These are phyloP conservation scores for Ustilago trichophora DNA, from an alignment of 1,284 basidiomycete species.

Conservation along the genomic window DNA sequence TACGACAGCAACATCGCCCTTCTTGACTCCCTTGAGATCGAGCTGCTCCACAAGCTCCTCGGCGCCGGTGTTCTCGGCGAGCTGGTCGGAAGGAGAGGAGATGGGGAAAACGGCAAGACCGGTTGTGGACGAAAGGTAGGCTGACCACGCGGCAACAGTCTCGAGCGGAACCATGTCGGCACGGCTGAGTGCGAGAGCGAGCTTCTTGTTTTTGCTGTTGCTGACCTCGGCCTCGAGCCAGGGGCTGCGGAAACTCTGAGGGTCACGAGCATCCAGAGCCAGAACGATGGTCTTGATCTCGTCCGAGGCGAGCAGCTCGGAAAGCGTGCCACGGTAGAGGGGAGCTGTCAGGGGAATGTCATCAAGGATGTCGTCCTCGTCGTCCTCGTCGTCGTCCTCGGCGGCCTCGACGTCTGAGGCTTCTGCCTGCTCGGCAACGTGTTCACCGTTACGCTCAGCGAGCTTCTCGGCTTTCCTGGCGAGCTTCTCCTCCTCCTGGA, in stretches of 20 bases:
- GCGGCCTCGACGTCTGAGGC: slow-evolving; percentile 26
- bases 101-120: slow-evolving; percentile 49
- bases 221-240: slow-evolving; percentile 49
- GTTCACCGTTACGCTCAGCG: slow-evolving; percentile 26
- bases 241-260: slow-evolving; percentile 51
- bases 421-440: slow-evolving; percentile 11
- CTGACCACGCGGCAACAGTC: slow-evolving; percentile 52
- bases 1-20: slow-evolving; percentile 45
- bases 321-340: slow-evolving; percentile 39
- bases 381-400: slow-evolving; percentile 32
- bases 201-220: slow-evolving; percentile 26
- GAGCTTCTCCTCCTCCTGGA: slow-evolving; percentile 46
- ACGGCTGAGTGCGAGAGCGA: slow-evolving; percentile 48
- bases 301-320: slow-evolving; percentile 27
- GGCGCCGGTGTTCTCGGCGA: slow-evolving; percentile 34
- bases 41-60: slow-evolving; percentile 48
- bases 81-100: slow-evolving; percentile 29
- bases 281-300: slow-evolving; percentile 52
- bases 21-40: slow-evolving; percentile 30
- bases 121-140: slow-evolving; percentile 28
- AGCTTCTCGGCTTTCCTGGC: slow-evolving; percentile 39
- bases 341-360: slow-evolving; percentile 43
- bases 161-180: slow-evolving; percentile 61
- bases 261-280: slow-evolving; percentile 58
- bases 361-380: slow-evolving; percentile 29